Evolutionary conservation across 768 basidiomycete genomes (phyloP).

Genomic region (Punctularia strigosozonata): DNA sequence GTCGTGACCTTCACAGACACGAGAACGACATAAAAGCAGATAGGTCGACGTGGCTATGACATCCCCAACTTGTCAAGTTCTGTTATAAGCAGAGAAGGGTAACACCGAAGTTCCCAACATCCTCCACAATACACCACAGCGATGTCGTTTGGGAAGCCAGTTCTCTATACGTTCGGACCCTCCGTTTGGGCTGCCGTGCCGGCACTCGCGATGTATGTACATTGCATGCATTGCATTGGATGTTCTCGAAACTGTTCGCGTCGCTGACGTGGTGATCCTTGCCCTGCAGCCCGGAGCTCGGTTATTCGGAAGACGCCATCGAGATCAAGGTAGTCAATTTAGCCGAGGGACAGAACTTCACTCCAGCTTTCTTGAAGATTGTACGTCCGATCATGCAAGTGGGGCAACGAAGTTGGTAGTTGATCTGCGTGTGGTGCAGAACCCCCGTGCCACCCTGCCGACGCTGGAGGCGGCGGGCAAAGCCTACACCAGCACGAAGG

Average conservation of each 20-base stretch:
- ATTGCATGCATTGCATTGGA: background rate
- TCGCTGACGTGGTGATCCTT: background rate
- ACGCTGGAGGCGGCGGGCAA: constrained; percentile 25
- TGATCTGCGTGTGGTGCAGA: constrained; percentile 16
- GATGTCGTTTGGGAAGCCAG: constrained; percentile 8
- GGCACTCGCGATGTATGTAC: constrained; percentile 29
- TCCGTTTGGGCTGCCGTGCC: constrained; percentile 31
- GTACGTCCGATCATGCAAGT: constrained; percentile 12
- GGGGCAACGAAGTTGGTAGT: background rate
- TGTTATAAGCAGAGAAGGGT: too few relatives aligned
- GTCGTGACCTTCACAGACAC: too few relatives aligned
- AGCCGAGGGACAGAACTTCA: constrained; percentile 34
- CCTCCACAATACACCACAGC: background rate
- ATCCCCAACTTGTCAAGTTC: too few relatives aligned
- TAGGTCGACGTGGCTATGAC: too few relatives aligned
- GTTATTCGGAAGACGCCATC: constrained; percentile 23
- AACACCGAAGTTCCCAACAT: background rate
- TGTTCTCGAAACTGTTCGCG: too few relatives aligned
- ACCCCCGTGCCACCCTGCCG: constrained; percentile 32
- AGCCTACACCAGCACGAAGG: constrained; percentile 25
- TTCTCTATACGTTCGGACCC: constrained; percentile 23
- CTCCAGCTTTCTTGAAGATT: constrained; percentile 30
- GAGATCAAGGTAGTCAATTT: constrained; percentile 28
- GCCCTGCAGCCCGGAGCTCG: constrained; percentile 28
- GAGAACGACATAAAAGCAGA: too few relatives aligned